Percentiles rank a stretch among this genome's conserved stretches.
Conservation (phyloP, 2,329 filamentous ascomycete species). For the Parastagonospora avenae region DNA sequence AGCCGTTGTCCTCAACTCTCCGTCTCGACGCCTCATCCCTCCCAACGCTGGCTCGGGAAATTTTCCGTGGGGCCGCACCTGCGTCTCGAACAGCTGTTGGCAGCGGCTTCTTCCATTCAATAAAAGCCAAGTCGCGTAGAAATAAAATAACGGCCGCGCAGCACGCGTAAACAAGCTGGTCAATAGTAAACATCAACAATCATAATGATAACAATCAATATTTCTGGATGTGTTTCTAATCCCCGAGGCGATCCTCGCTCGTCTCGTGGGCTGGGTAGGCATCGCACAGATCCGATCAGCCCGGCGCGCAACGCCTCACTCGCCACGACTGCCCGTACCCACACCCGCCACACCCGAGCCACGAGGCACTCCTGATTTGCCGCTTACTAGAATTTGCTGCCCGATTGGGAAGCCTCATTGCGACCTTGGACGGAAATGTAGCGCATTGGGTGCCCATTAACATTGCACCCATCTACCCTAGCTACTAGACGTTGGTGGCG, state of each 20-base stretch:
- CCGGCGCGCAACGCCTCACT: neutral
- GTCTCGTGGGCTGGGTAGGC: neutral
- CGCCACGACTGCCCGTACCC: neutral
- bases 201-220: neutral
- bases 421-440: slow-evolving; percentile 6
- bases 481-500: neutral
- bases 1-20: too few relatives aligned
- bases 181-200: slow-evolving; percentile 5
- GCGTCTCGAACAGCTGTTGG: neutral
- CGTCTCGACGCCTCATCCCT: too few relatives aligned
- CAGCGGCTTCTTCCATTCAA: neutral
- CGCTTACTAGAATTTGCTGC: neutral
- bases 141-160: slow-evolving; percentile 5
- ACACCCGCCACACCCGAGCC: slow-evolving; percentile 3
- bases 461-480: neutral
- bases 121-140: slow-evolving; percentile 3
- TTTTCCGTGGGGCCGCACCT: slow-evolving; percentile 1
- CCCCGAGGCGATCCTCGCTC: slow-evolving; percentile 17
- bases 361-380: slow-evolving; percentile 8
- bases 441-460: slow-evolving; percentile 5
- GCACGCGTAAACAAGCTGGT: neutral
- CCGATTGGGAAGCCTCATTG: slow-evolving; percentile 1
- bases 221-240: slow-evolving; percentile 8
- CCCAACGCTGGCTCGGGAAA: too few relatives aligned
- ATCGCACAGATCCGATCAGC: slow-evolving; percentile 2